Evolutionary conservation across 129 eudicot species (phyloP).

Genomic region (Heracleum sosnowskyi): DNA sequence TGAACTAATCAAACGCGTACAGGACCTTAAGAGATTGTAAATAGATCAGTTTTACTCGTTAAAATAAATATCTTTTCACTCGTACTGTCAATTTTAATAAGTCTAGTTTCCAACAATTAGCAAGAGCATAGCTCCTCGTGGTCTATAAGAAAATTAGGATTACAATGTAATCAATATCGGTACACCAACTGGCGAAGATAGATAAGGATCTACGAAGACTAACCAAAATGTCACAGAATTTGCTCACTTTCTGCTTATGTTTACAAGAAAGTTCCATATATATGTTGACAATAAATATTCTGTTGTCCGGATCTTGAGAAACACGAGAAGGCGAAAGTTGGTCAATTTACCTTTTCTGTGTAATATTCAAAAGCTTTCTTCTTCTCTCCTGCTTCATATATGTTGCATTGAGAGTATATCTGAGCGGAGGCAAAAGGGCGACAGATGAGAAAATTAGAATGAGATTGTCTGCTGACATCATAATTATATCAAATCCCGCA

Average conservation of each 20-base stretch:
- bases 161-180: not conserved
- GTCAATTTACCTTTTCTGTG: slow-evolving; percentile 62
- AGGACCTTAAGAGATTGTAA: no score
- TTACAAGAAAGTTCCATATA: no score
- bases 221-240: not conserved
- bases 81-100: no score
- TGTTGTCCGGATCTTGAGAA: not conserved
- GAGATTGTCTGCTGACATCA: not conserved
- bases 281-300: no score
- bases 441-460: not conserved
- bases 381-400: slow-evolving; percentile 87
- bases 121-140: not conserved
- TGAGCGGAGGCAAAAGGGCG: not conserved
- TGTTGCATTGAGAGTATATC: slow-evolving; percentile 65
- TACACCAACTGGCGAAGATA: not conserved
- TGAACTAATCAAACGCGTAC: no score
- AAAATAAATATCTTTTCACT: no score
- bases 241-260: not conserved
- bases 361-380: slow-evolving; percentile 66
- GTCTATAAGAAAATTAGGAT: no score
- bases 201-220: not conserved
- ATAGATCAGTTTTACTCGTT: no score
- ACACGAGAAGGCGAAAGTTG: not conserved
- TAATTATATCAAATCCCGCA: not conserved
- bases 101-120: no score